Percentiles rank a stretch among this genome's conserved stretches.
These are phyloP conservation scores for Thermothelomyces thermophilus DNA, from an alignment of 2,329 filamentous ascomycete genomes.

Conservation along the genomic window DNA sequence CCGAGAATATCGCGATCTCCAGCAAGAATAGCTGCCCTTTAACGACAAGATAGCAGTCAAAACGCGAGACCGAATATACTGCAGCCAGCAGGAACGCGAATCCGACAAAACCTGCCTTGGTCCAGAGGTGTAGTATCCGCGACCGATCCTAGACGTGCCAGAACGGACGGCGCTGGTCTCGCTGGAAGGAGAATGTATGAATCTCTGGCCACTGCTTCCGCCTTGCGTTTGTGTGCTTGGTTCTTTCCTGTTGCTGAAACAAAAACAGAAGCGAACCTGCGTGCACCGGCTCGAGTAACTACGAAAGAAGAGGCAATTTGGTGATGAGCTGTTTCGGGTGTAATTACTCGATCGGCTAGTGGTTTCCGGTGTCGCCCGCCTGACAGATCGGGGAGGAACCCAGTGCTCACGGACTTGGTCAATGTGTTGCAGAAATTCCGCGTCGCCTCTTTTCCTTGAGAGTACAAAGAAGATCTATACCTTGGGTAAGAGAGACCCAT, in stretches of 20 bases:
- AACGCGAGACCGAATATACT: neutral
- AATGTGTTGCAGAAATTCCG: neutral
- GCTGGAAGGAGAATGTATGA: neutral
- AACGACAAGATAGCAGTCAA: neutral
- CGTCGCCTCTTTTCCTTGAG: constrained; percentile 10
- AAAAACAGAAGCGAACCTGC: constrained; percentile 8
- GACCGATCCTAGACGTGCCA: neutral
- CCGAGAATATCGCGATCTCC: neutral
- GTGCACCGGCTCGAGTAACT: neutral
- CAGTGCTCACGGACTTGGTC: neutral
- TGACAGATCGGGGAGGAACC: neutral
- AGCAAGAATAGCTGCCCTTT: neutral
- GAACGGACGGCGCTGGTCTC: neutral
- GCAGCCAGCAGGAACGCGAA: neutral
- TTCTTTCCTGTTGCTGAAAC: constrained; percentile 9
- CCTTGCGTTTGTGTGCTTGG: constrained; percentile 5
- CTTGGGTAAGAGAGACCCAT: constrained; percentile 18
- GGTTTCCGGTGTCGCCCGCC: neutral
- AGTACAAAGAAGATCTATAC: constrained; percentile 23
- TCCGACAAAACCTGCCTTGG: too few relatives aligned
- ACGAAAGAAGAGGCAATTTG: neutral
- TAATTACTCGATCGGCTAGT: too few relatives aligned
- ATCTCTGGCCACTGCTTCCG: constrained; percentile 15
- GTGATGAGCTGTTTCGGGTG: neutral
- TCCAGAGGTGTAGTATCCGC: too few relatives aligned